phyloP scores from a whole-genome alignment of 2,329 filamentous ascomycete genomes.

The Monilinia aucupariae region DNA sequence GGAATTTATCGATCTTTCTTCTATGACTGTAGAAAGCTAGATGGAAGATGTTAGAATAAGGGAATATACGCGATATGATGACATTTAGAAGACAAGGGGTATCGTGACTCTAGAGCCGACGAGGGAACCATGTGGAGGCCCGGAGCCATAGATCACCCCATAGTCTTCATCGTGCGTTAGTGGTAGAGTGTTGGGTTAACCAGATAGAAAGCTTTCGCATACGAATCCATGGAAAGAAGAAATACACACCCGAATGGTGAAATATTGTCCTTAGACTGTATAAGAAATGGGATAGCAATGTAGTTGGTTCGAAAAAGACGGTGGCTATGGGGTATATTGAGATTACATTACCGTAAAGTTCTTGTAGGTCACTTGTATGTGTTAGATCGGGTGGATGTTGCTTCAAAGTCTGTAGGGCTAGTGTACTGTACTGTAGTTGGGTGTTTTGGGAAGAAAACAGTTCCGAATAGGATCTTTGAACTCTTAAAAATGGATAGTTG shows the following conservation, averaged over 20 bases:
- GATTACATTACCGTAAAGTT: constrained; percentile 5
- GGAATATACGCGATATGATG: neutral
- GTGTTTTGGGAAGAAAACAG: neutral
- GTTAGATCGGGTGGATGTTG: neutral
- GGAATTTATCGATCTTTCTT: neutral
- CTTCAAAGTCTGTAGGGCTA: neutral
- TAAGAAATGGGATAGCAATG: neutral
- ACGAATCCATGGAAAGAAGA: neutral
- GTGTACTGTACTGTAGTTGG: neutral
- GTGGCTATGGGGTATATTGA: neutral
- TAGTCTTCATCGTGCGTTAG: neutral
- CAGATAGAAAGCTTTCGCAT: neutral
- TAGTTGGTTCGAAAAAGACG: neutral
- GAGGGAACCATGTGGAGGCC: neutral
- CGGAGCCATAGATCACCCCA: neutral
- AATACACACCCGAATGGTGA: neutral
- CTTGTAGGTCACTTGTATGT: neutral
- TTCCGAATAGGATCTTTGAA: neutral
- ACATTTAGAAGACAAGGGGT: neutral
- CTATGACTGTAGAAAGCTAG: neutral
- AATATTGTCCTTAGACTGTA: neutral
- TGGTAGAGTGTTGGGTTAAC: neutral
- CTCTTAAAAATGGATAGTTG: neutral
- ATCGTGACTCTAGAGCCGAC: neutral
- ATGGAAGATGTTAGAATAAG: constrained; percentile 1